Evolutionary conservation across 345 rosid genomes (phyloP), one percentile per base, ranked within the genome.

Genomic region (Alliaria petiolata): DNA sequence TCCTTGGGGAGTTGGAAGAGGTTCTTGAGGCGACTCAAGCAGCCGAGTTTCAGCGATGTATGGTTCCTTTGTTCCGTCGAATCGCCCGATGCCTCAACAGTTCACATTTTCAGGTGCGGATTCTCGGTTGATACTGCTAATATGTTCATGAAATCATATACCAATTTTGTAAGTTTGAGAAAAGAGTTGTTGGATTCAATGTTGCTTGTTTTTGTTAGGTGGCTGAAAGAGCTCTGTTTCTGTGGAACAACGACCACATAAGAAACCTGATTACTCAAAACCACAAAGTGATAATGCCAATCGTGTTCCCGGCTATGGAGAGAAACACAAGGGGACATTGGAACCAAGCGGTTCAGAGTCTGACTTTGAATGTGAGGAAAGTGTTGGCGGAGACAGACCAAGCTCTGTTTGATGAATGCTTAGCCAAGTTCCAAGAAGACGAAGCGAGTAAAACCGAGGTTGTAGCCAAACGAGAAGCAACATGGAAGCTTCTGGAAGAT

Each of bases 1-100:
- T 85, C 65, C 90, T 89, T 62, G 89, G 96, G 10, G 96, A 89
- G 71, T 67, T 89, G 81, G 96, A 89, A 83, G 92, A 89, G 66
- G 90, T 89, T 47, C 80, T 89, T 62, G 96, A 89, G 71, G 89
- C 89, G 36, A 87, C 96, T 43, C 96, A 87, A 70, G 79, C 81
- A n/a, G 90, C 86, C 44, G 92, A 89, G 78, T 89, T 89, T 65
- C 96, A 89, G 35, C 89, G 89, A 6, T 85, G 90, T 79, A 84
- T 87, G 96, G 87, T 87, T 28, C 86, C 90, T 51, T 75, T 87
- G 19, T 89, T 85, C 66, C 84, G 76, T 31, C 90, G 79, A 68
- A 84, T 89, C 50, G 77, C 76, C 8, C 76, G 83, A 42, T 87
- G 96, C 72, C 85, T 89, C 65, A 89, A 84, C 83, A 85, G 92